These are phyloP conservation scores for Apiospora marii DNA, from an alignment of 2,329 filamentous ascomycete genomes.

Conservation along the genomic window DNA sequence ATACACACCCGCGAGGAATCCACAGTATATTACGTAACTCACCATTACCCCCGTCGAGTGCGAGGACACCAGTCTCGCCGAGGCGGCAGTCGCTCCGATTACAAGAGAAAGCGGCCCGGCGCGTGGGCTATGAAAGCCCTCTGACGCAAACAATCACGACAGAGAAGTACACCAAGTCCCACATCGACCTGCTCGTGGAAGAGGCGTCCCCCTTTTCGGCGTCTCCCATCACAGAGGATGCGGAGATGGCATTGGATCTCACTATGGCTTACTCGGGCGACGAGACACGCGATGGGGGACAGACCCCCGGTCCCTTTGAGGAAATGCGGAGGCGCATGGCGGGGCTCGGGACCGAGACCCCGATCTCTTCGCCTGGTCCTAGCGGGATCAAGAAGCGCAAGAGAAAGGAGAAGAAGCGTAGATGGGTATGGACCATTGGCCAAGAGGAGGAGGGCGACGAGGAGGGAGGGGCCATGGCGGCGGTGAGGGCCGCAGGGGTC, in stretches of 20 bases:
- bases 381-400: conserved; percentile 62
- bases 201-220: conserved; percentile 60
- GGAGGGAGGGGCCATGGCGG: conserved; percentile 50
- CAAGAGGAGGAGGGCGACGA: conserved; percentile 54
- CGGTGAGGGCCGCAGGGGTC: conserved; percentile 44
- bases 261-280: conserved; percentile 60
- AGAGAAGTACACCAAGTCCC: conserved; percentile 67
- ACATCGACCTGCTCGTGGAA: conserved; percentile 68
- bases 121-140: conserved; percentile 69
- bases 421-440: conserved; percentile 73
- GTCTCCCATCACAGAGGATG: conserved; percentile 44
- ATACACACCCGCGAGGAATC: conserved; percentile 64
- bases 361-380: conserved; percentile 48
- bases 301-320: conserved; percentile 69
- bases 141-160: conserved; percentile 70
- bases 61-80: conserved; percentile 60
- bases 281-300: conserved; percentile 66
- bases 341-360: conserved; percentile 52
- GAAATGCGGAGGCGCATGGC: conserved; percentile 68
- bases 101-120: conserved; percentile 61
- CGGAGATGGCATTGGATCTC: conserved; percentile 55
- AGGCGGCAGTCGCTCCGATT: conserved; percentile 62
- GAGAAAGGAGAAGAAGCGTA: conserved; percentile 65
- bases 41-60: conserved; percentile 62
- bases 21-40: conserved; percentile 74